Conservation (phyloP, 345 rosid genomes). For the Gossypium thurberi region DNA sequence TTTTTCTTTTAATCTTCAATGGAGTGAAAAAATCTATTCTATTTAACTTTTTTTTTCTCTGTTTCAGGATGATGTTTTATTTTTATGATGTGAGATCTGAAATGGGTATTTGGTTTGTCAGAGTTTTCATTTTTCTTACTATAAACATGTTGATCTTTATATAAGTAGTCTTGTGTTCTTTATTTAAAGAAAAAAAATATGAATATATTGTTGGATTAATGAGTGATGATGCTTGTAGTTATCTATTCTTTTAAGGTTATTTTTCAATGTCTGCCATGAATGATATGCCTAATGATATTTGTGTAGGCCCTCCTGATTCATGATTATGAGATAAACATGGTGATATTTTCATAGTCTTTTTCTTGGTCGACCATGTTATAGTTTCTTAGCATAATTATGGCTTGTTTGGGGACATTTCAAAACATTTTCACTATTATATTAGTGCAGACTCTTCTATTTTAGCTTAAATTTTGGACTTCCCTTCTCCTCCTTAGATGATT, state of each 20-base stretch:
- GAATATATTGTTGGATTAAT: neutral
- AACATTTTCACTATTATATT: neutral
- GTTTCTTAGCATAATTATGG: neutral
- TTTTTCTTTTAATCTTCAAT: neutral
- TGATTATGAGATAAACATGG: constrained; percentile 3
- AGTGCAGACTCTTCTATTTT: neutral
- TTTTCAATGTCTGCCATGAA: neutral
- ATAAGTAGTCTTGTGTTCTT: neutral
- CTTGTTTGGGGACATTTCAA: neutral
- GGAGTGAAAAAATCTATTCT: neutral
- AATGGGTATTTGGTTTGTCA: constrained; percentile 18
- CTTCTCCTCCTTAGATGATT: neutral
- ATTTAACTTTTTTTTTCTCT: neutral
- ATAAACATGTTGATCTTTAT: neutral
- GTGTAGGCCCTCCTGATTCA: neutral
- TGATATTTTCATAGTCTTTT: neutral
- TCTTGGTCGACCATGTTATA: neutral
- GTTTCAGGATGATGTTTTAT: neutral
- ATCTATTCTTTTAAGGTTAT: neutral
- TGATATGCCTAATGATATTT: neutral
- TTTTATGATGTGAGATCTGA: constrained; percentile 17
- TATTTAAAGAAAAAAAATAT: neutral
- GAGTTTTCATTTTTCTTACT: neutral
- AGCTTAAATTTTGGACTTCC: neutral
- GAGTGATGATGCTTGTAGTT: neutral